Evolutionary conservation across 805 yeast species (phyloP).

Genomic region (Sugiyamaella qingdaonensis): DNA sequence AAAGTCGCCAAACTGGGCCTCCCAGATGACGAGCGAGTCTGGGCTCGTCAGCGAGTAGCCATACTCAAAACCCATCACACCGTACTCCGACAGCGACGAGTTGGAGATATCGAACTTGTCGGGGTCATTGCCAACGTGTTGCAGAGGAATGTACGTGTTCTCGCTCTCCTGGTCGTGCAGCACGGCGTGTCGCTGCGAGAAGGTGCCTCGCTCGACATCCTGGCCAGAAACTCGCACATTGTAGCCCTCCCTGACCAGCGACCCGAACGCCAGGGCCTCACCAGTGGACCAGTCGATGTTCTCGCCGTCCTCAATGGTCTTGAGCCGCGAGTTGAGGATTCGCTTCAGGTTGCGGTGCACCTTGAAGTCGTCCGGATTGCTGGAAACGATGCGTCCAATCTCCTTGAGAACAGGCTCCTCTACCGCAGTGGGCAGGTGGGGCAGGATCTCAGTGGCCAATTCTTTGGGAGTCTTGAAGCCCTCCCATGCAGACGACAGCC

Average conservation of each 20-base stretch:
- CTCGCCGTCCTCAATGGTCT: conserved; percentile 81
- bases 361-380: conserved; percentile 83
- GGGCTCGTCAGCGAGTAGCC: conserved; percentile 98
- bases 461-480: conserved; percentile 97
- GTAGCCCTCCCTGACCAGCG: conserved; percentile 86
- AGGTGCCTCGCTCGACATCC: conserved; percentile 99
- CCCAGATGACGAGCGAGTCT: conserved; percentile 97
- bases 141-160: conserved; percentile 77
- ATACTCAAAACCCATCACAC: conserved; percentile 98
- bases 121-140: conserved; percentile 72
- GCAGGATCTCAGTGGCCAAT: conserved; percentile 90
- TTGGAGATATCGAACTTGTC: conserved; percentile 79
- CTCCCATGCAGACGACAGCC: conserved; percentile 99
- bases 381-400: conserved; percentile 72
- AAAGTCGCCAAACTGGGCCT: conserved; percentile 99
- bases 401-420: conserved; percentile 64
- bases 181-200: conserved; percentile 98
- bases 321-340: conserved; percentile 81
- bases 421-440: conserved; percentile 94
- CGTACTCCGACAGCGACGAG: conserved; percentile 96
- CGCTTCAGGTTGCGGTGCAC: conserved; percentile 95
- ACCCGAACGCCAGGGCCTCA: conserved; percentile 97
- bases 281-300: conserved; percentile 99
- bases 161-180: conserved; percentile 93
- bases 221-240: conserved; percentile 98